Base-by-base conservation (phyloP, 1,284 basidiomycete genomes). In the Apiotrichum gamsii region DNA sequence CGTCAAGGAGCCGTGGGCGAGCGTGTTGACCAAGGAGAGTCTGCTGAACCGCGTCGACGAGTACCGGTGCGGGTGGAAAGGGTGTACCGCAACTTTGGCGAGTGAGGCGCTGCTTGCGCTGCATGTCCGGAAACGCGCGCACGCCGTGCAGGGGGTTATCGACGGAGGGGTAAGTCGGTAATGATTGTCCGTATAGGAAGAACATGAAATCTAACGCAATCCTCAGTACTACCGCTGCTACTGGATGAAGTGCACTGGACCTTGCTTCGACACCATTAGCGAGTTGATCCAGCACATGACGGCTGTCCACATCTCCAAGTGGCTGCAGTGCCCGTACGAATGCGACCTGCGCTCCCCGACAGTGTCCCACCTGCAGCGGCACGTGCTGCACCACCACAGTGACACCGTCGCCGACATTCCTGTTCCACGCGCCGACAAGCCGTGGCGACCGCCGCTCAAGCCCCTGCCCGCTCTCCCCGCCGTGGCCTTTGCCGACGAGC, bases 31-130 rank as follows among this genome's bases (percentile, higher is more conserved):
- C 5, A 47, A 54, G 23, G n/a, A 50, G 4, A 58, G 52, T 13
- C 34, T 69, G 20, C 36, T 62, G 8, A 51, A 60, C n/a, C 49
- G 62, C 8, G 25, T 51, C 9, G 48, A 41, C n/a, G 45, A 50
- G 24, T 51, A 52, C 18, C 6, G 15, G 8, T 69, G 67, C 38
- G 48, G 44, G 8, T 69, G 67, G 67, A 60, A 67, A 43, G 62
- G 60, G 4, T 69, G 67, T 21, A 57, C 58, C 35, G 54, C 64
- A 1, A 41, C 61, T 10, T 45, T 69, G 11, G 64, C 40, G 5
- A 56, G 47, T 25, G 65, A 69, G 45, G 21, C 31, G 24, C 41
- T 52, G n/a, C 52, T 69, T 5, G 23, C 37, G 15, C 50, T 45
- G 38, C 67, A 69, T 44, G 52, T 67, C 5, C 36, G 38, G 5